Conservation (phyloP, 2,329 filamentous ascomycete species). For the Neonectria punicea region DNA sequence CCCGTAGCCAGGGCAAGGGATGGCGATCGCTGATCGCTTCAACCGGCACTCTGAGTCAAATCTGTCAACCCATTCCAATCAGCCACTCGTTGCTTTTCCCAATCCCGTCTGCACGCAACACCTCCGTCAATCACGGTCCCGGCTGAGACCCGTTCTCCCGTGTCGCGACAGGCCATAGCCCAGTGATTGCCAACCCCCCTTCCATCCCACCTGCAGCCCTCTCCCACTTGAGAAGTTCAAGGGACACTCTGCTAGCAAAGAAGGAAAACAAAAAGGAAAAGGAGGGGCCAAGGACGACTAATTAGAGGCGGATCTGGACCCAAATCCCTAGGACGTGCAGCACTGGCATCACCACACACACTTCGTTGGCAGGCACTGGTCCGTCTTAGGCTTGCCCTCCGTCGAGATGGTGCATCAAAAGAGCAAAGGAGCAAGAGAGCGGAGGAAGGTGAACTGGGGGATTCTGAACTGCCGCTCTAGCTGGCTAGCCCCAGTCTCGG, state of each 20-base stretch:
- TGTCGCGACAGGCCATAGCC: slow-evolving; percentile 11
- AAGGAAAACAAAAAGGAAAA: slow-evolving; percentile 14
- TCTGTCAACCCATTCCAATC: slow-evolving; percentile 43
- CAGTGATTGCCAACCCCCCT: slow-evolving; percentile 10
- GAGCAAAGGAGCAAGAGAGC: not conserved
- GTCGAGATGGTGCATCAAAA: not conserved
- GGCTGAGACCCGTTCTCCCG: slow-evolving; percentile 23
- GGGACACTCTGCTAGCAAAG: not conserved
- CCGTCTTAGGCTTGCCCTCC: slow-evolving; percentile 6
- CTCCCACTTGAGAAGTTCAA: slow-evolving; percentile 11
- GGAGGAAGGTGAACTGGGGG: not conserved
- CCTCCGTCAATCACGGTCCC: slow-evolving; percentile 30
- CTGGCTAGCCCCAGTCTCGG: slow-evolving; percentile 12
- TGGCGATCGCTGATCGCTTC: slow-evolving; percentile 41
- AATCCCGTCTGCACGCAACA: slow-evolving; percentile 28
- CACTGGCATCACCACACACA: slow-evolving; percentile 29
- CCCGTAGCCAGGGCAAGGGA: slow-evolving; percentile 22
- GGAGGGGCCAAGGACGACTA: slow-evolving; percentile 12
- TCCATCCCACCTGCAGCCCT: slow-evolving; percentile 20
- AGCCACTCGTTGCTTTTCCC: slow-evolving; percentile 40
- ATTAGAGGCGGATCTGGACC: slow-evolving; percentile 15
- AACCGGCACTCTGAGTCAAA: slow-evolving; percentile 42
- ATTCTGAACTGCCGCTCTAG: slow-evolving; percentile 1
- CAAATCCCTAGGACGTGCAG: slow-evolving; percentile 23
- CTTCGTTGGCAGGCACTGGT: not conserved